Evolutionary conservation across 331 rosid species (phyloP).

Genomic region (Quercus phellos): DNA sequence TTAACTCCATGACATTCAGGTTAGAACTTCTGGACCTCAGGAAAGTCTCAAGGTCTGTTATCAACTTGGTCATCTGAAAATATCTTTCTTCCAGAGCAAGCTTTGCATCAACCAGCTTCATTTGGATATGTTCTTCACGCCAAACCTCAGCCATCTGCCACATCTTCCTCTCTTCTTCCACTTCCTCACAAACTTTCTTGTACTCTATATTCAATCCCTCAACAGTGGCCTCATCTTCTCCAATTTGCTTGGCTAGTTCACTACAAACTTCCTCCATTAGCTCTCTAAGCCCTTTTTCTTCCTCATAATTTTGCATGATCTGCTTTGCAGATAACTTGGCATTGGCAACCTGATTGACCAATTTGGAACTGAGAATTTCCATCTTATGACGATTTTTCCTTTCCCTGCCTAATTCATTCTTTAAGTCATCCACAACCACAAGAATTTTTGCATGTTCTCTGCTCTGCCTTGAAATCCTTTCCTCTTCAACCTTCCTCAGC

Average conservation of each 20-base stretch:
- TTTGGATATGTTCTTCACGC: slow-evolving; percentile 65
- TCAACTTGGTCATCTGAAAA: slow-evolving; percentile 38
- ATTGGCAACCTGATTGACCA: slow-evolving; percentile 28
- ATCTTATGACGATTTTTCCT: slow-evolving; percentile 29
- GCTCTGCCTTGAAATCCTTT: slow-evolving; percentile 15
- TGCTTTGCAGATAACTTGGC: slow-evolving; percentile 28
- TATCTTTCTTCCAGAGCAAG: slow-evolving; percentile 41
- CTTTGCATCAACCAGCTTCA: slow-evolving; percentile 59
- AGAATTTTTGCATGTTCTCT: slow-evolving; percentile 18
- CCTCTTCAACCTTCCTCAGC: slow-evolving; percentile 32
- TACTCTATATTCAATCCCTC: slow-evolving; percentile 31
- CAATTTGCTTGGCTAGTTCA: slow-evolving; percentile 34
- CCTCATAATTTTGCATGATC: slow-evolving; percentile 25
- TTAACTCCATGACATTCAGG: slow-evolving; percentile 20
- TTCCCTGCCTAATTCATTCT: slow-evolving; percentile 33
- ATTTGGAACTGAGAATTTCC: slow-evolving; percentile 33
- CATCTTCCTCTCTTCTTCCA: slow-evolving; percentile 61
- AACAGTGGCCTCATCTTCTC: slow-evolving; percentile 29
- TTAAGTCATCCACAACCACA: slow-evolving; percentile 17
- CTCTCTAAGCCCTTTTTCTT: slow-evolving; percentile 38
- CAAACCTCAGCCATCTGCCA: slow-evolving; percentile 40
- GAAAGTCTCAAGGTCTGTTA: slow-evolving; percentile 33
- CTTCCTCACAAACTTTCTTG: slow-evolving; percentile 25
- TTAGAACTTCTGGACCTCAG: slow-evolving; percentile 33
- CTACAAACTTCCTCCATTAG: slow-evolving; percentile 34